Evolutionary conservation across 768 basidiomycete genomes (phyloP).

Genomic region (Pleurotus giganteus): DNA sequence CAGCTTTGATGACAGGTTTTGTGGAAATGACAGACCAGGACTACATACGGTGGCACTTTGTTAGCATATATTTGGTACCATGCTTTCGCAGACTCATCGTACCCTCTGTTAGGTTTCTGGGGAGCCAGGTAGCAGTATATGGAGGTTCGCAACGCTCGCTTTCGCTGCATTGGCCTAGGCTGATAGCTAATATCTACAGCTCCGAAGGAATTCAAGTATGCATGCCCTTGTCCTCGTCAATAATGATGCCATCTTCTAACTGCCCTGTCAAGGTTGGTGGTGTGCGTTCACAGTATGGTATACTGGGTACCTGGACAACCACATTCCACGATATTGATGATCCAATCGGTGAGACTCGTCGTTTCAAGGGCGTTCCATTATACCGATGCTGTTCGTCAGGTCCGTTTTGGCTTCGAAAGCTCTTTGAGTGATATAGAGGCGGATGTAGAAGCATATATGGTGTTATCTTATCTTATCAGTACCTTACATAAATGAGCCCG

Average conservation of each 20-base stretch:
- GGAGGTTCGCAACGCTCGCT: conserved; percentile 44
- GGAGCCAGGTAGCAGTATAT: conserved; percentile 49
- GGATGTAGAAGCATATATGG: neutral
- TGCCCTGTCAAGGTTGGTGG: conserved; percentile 43
- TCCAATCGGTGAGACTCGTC: conserved; percentile 36
- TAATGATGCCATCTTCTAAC: neutral
- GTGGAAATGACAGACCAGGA: conserved; percentile 57
- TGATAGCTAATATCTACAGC: neutral
- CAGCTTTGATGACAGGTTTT: conserved; percentile 48
- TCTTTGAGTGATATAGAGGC: neutral
- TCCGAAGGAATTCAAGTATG: conserved; percentile 11
- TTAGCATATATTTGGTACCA: conserved; percentile 28
- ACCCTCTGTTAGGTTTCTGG: conserved; percentile 41
- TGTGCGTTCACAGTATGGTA: conserved; percentile 55
- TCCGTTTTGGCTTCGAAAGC: conserved; percentile 35
- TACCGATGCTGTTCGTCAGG: conserved; percentile 18
- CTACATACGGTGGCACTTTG: conserved; percentile 63
- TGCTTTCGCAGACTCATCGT: conserved; percentile 12
- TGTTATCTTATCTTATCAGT: conserved; percentile 7
- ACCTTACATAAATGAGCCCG: conserved; percentile 5
- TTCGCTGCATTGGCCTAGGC: neutral
- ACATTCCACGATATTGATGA: conserved; percentile 42
- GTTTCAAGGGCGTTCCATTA: neutral
- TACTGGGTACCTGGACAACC: conserved; percentile 52
- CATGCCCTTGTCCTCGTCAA: conserved; percentile 3